These are phyloP conservation scores for Phytopythium ostracodes DNA, from an alignment of 352 stramenopile species.

Conservation along the genomic window DNA sequence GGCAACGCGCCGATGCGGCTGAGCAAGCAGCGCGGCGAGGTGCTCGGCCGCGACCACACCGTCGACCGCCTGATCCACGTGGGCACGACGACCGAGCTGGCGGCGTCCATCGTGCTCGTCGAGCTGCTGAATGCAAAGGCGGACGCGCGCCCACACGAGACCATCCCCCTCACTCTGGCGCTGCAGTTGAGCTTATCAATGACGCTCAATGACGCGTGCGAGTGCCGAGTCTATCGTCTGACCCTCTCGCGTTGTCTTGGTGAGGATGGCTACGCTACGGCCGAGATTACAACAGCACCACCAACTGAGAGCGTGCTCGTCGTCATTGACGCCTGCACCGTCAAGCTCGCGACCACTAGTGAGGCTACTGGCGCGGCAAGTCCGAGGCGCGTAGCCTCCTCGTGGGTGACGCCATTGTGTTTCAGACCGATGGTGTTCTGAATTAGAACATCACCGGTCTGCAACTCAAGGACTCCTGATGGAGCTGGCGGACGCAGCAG, in stretches of 20 bases:
- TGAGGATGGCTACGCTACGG: neutral
- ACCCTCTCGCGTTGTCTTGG: conserved; percentile 11
- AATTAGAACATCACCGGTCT: no score
- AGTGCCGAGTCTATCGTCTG: conserved; percentile 44
- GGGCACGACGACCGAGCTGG: conserved; percentile 20
- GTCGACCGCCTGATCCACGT: conserved; percentile 39
- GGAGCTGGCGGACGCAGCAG: neutral
- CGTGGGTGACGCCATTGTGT: no score
- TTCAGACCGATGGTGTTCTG: neutral
- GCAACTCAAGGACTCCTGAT: no score
- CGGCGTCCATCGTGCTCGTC: conserved; percentile 44
- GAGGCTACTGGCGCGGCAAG: no score
- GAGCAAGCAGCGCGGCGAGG: conserved; percentile 23
- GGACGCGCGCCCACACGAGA: conserved; percentile 19
- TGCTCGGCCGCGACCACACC: conserved; percentile 51
- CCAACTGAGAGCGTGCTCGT: conserved; percentile 32
- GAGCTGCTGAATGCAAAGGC: conserved; percentile 38
- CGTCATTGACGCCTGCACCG: conserved; percentile 5
- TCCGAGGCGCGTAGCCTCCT: neutral
- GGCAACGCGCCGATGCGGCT: conserved; percentile 16
- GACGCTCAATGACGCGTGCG: conserved; percentile 31
- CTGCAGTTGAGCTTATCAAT: conserved; percentile 25
- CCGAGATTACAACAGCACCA: conserved; percentile 21
- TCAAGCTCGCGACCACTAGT: neutral
- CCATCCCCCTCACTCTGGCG: conserved; percentile 17